A percentile compares a stretch with the other conserved stretches of the same genome.
phyloP scores from a whole-genome alignment of 208 protist species.

The Trypanosoma caninum region DNA sequence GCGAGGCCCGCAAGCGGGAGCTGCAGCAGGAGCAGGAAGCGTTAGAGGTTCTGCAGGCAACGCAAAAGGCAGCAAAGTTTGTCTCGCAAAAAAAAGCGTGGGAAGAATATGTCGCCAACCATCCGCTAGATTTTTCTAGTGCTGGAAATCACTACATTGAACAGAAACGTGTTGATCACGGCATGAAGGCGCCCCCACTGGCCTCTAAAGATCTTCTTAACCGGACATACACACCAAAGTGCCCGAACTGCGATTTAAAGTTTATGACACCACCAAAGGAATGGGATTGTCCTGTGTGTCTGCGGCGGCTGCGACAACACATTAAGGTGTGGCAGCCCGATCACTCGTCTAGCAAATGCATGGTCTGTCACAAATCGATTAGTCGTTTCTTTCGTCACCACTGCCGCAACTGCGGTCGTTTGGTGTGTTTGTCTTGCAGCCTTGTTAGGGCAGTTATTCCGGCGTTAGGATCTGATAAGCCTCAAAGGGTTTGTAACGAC shows the following conservation, averaged over 20 bases:
- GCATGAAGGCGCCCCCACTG: slow-evolving; percentile 49
- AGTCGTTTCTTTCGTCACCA: slow-evolving; percentile 83
- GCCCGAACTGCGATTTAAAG: slow-evolving; percentile 46
- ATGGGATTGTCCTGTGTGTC: slow-evolving; percentile 79
- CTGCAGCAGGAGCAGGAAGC: slow-evolving; percentile 63
- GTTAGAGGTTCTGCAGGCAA: slow-evolving; percentile 42
- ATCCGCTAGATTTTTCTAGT: slow-evolving; percentile 62
- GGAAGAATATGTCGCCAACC: slow-evolving; percentile 68
- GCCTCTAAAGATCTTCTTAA: slow-evolving; percentile 38
- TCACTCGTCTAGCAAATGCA: slow-evolving; percentile 44
- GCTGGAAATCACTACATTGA: slow-evolving; percentile 36
- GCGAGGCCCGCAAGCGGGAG: slow-evolving; percentile 53
- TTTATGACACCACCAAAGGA: slow-evolving; percentile 53
- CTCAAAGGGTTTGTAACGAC: slow-evolving; percentile 80
- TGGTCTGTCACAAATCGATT: slow-evolving; percentile 58
- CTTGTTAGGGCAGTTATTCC: slow-evolving; percentile 47
- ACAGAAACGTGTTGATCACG: slow-evolving; percentile 57
- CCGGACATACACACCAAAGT: slow-evolving; percentile 73
- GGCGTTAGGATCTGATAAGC: slow-evolving; percentile 50
- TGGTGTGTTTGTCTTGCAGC: slow-evolving; percentile 70
- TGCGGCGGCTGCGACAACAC: slow-evolving; percentile 19
- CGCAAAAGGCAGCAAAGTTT: slow-evolving; percentile 30
- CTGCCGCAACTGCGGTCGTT: slow-evolving; percentile 78
- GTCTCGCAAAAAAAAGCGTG: slow-evolving; percentile 65
- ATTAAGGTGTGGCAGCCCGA: slow-evolving; percentile 87